phyloP scores from a whole-genome alignment of 75 land plant genomes.

The Larix kaempferi region DNA sequence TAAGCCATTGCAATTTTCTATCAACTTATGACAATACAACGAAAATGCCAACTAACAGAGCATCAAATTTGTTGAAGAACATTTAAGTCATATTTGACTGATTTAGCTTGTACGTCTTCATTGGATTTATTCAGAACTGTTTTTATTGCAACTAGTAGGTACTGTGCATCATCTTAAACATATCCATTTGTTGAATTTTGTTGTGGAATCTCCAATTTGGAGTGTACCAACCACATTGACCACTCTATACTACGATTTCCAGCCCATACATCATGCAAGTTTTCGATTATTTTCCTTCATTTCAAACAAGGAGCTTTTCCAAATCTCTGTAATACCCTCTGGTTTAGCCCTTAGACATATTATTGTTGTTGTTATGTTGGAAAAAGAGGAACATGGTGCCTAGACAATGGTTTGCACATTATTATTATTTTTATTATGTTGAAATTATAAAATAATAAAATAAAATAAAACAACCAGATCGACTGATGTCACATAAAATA shows the following conservation, averaged over 20 bases:
- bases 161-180: slow-evolving; percentile 20
- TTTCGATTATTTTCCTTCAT: slow-evolving; percentile 36
- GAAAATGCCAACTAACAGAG: neutral
- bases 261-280: slow-evolving; percentile 57
- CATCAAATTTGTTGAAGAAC: neutral
- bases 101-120: slow-evolving; percentile 22
- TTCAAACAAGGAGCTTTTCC: neutral
- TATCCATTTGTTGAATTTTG: neutral
- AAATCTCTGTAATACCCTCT: too few species aligned
- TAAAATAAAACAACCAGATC: too few species aligned
- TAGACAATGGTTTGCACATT: too few species aligned
- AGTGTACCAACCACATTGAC: slow-evolving; percentile 86
- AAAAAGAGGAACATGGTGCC: too few species aligned
- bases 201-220: slow-evolving; percentile 11
- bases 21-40: neutral
- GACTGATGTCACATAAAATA: too few species aligned
- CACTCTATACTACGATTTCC: slow-evolving; percentile 67
- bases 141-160: slow-evolving; percentile 21
- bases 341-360: too few species aligned
- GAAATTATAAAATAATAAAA: too few species aligned
- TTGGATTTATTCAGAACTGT: slow-evolving; percentile 22
- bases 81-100: neutral
- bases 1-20: neutral
- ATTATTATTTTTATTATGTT: too few species aligned
- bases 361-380: too few species aligned